These are phyloP conservation scores for Silybum marianum DNA, from an alignment of 129 eudicot species.

Conservation along the genomic window DNA sequence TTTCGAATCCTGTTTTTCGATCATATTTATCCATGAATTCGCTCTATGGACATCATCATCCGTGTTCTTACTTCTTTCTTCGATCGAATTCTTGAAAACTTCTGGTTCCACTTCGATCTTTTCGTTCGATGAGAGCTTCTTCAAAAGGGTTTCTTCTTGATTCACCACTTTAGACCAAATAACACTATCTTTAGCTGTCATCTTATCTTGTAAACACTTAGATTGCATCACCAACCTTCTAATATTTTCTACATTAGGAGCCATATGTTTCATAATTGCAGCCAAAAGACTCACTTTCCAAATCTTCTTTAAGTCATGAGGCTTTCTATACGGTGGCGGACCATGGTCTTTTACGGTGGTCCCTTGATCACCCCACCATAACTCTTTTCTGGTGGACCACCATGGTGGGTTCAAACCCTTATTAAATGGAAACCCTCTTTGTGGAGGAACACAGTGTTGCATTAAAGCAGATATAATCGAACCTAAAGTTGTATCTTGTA, in stretches of 20 bases:
- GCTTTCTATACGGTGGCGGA: slow-evolving; percentile 59
- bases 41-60: background rate
- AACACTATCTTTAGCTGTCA: slow-evolving; percentile 46
- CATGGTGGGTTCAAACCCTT: slow-evolving; percentile 54
- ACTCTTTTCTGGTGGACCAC: slow-evolving; percentile 56
- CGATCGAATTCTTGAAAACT: background rate
- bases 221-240: slow-evolving; percentile 47
- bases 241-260: slow-evolving; percentile 35
- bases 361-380: slow-evolving; percentile 60
- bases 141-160: slow-evolving; percentile 51
- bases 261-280: slow-evolving; percentile 55
- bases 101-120: slow-evolving; percentile 10
- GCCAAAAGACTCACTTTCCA: slow-evolving; percentile 57
- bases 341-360: slow-evolving; percentile 44
- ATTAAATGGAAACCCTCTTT: slow-evolving; percentile 46
- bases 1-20: background rate
- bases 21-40: slow-evolving; percentile 20
- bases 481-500: slow-evolving; percentile 53
- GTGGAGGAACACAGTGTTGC: slow-evolving; percentile 62
- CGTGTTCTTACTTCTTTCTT: slow-evolving; percentile 9
- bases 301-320: slow-evolving; percentile 56
- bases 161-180: slow-evolving; percentile 50
- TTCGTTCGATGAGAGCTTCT: slow-evolving; percentile 14
- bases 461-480: slow-evolving; percentile 53
- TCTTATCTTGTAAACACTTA: slow-evolving; percentile 52